Percentiles rank a stretch among this genome's conserved stretches.
Conservation (phyloP, 768 basidiomycete species). For the Heimioporus sp. region DNA sequence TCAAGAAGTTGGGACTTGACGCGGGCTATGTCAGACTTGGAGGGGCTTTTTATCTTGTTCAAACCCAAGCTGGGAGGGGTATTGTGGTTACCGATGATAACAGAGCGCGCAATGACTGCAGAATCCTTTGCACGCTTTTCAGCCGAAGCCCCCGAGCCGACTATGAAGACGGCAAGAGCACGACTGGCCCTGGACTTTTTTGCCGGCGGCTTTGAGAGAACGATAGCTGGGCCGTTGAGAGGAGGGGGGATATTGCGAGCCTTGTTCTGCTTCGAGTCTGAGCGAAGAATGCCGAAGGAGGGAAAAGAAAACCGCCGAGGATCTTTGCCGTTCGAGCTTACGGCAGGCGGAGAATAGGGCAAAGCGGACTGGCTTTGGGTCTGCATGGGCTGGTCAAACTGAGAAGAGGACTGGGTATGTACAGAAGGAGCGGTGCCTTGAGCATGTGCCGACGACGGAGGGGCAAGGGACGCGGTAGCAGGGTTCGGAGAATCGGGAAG, state of each 20-base stretch:
- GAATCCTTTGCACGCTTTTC: constrained; percentile 63
- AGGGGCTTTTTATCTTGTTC: constrained; percentile 39
- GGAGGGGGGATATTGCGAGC: constrained; percentile 9
- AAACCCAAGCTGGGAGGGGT: constrained; percentile 28
- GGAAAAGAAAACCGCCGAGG: constrained; percentile 50
- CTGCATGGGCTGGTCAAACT: constrained; percentile 18
- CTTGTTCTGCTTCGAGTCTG: constrained; percentile 29
- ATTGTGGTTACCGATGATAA: constrained; percentile 61
- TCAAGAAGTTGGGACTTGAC: constrained; percentile 66
- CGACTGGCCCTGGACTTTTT: constrained; percentile 39
- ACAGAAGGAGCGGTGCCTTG: constrained; percentile 7
- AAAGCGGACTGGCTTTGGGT: constrained; percentile 28
- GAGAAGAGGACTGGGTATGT: constrained; percentile 15
- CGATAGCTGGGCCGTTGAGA: constrained; percentile 24
- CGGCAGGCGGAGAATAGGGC: constrained; percentile 16
- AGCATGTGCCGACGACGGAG: constrained; percentile 9
- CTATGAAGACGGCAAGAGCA: constrained; percentile 30
- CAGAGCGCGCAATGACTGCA: constrained; percentile 59
- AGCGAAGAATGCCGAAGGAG: constrained; percentile 41
- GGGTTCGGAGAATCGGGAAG: constrained; percentile 20
- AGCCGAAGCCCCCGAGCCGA: constrained; percentile 35
- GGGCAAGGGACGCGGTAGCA: constrained; percentile 14
- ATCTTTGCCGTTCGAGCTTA: constrained; percentile 20
- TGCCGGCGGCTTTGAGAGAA: constrained; percentile 37
- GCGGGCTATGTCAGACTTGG: constrained; percentile 55